Evolutionary conservation across 768 basidiomycete species (phyloP).

Genomic region (Coprinopsis strossmayeri): DNA sequence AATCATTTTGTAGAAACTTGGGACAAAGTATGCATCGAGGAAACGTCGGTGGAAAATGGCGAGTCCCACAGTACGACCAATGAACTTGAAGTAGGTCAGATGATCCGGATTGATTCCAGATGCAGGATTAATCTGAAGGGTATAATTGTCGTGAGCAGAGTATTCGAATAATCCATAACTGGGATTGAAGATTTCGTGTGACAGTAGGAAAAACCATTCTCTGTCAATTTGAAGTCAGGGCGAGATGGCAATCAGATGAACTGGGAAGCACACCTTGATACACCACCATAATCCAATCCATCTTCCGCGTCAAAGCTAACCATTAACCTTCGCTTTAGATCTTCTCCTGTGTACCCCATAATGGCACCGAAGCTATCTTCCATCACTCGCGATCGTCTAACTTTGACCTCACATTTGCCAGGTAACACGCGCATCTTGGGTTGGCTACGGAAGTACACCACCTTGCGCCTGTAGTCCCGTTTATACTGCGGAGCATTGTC

Average conservation of each 20-base stretch:
- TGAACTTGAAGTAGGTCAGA: conserved; percentile 77
- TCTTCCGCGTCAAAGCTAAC: conserved; percentile 77
- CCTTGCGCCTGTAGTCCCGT: conserved; percentile 86
- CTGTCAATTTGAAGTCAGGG: conserved; percentile 27
- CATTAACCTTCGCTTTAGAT: conserved; percentile 65
- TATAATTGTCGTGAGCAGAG: conserved; percentile 74
- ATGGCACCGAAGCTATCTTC: conserved; percentile 84
- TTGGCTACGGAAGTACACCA: conserved; percentile 89
- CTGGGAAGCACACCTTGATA: conserved; percentile 50
- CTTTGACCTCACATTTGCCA: conserved; percentile 84
- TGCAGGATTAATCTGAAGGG: conserved; percentile 73
- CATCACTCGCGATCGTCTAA: conserved; percentile 72
- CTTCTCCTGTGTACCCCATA: conserved; percentile 71
- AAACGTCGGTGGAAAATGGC: conserved; percentile 76
- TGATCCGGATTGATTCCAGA: conserved; percentile 74
- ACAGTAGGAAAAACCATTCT: conserved; percentile 84
- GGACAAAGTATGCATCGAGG: conserved; percentile 74
- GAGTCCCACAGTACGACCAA: conserved; percentile 66
- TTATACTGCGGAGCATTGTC: conserved; percentile 94
- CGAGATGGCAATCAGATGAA: background rate
- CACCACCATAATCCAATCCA: conserved; percentile 73
- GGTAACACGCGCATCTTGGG: conserved; percentile 72
- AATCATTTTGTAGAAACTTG: conserved; percentile 78
- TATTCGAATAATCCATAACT: conserved; percentile 81
- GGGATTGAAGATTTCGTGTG: conserved; percentile 79